Evolutionary conservation across 2,329 filamentous ascomycete genomes (phyloP).

Genomic region (Hymenoscyphus linearis): DNA sequence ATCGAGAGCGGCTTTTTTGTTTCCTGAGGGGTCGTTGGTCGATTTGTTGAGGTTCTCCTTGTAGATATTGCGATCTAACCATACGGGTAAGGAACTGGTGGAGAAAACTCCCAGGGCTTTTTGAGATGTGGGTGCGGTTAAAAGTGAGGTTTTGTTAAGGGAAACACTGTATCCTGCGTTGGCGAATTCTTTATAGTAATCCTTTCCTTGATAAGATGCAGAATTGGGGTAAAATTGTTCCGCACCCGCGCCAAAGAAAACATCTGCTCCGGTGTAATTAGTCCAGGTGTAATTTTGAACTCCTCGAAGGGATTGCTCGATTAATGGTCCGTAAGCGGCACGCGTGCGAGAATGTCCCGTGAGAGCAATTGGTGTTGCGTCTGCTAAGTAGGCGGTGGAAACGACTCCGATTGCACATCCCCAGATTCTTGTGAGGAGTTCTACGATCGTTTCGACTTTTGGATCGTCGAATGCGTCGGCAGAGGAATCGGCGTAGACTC

Average conservation of each 20-base stretch:
- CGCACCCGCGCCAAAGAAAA: slow-evolving; percentile 76
- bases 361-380: slow-evolving; percentile 75
- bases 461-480: slow-evolving; percentile 72
- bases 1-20: slow-evolving; percentile 59
- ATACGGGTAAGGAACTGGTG: slow-evolving; percentile 70
- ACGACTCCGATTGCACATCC: slow-evolving; percentile 59
- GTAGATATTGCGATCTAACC: slow-evolving; percentile 83
- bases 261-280: slow-evolving; percentile 67
- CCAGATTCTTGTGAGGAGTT: slow-evolving; percentile 67
- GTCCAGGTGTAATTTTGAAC: slow-evolving; percentile 80
- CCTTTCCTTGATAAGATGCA: slow-evolving; percentile 60
- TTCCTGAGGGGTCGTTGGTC: slow-evolving; percentile 65
- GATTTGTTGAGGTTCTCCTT: slow-evolving; percentile 59
- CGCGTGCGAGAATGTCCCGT: slow-evolving; percentile 69
- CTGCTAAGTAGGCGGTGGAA: slow-evolving; percentile 74
- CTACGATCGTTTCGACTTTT: slow-evolving; percentile 78
- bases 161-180: slow-evolving; percentile 68
- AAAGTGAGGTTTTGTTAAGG: slow-evolving; percentile 68
- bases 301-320: slow-evolving; percentile 72
- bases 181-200: slow-evolving; percentile 73
- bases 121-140: slow-evolving; percentile 49
- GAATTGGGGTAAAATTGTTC: slow-evolving; percentile 70
- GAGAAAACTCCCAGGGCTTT: slow-evolving; percentile 75
- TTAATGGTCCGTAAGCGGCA: slow-evolving; percentile 62
- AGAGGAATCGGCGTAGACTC: slow-evolving; percentile 73